phyloP scores from a whole-genome alignment of 1,284 basidiomycete species.

The Sanghuangporus baumii region DNA sequence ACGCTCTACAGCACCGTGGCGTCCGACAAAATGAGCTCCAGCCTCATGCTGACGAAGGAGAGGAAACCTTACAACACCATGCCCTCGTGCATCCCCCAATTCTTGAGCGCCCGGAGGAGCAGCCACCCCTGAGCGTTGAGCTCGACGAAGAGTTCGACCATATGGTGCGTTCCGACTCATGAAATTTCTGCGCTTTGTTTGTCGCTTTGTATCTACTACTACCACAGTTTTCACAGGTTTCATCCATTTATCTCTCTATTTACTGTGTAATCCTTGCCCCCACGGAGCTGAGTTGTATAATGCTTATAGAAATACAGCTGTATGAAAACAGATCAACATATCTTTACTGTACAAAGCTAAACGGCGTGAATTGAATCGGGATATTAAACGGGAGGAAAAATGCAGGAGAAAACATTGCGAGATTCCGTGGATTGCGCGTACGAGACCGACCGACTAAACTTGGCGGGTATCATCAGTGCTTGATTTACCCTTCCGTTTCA shows the following conservation, averaged over 20 bases:
- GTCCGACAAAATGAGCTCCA: slow-evolving; percentile 52
- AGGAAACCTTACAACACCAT: slow-evolving; percentile 40
- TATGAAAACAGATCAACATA: slow-evolving; percentile 6
- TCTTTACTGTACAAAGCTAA: slow-evolving; percentile 1
- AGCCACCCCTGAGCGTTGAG: background rate
- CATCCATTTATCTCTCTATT: slow-evolving; percentile 3
- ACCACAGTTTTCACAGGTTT: background rate
- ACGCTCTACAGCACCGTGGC: slow-evolving; percentile 53
- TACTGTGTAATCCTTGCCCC: background rate
- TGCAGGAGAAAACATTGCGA: background rate
- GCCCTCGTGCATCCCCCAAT: slow-evolving; percentile 16
- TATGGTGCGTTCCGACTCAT: background rate
- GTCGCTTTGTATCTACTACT: background rate
- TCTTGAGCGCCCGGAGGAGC: slow-evolving; percentile 13
- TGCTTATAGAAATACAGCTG: slow-evolving; percentile 9
- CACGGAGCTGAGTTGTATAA: background rate
- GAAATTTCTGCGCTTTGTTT: background rate
- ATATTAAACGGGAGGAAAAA: background rate
- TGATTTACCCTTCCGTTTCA: background rate
- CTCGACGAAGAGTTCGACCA: background rate
- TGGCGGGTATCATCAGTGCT: background rate
- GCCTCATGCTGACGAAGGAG: slow-evolving; percentile 50
- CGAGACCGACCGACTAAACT: background rate
- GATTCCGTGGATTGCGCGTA: background rate
- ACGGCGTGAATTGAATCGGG: background rate